phyloP scores from a whole-genome alignment of 1,139 yeast species.

The Geotrichum australiense region DNA sequence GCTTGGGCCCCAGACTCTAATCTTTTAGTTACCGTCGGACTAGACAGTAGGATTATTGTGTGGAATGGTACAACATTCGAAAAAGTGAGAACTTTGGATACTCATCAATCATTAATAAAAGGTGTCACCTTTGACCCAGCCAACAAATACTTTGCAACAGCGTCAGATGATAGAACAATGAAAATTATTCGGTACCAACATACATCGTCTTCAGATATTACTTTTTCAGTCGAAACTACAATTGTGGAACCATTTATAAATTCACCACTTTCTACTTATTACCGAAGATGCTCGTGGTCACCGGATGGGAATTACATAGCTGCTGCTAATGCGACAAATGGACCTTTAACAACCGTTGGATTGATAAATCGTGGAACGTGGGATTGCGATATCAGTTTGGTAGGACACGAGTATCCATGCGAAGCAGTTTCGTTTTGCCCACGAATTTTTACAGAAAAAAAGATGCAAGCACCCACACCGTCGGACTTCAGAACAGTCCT shows the following conservation, averaged over 20 bases:
- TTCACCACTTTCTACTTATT: constrained; percentile 89
- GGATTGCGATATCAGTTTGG: constrained; percentile 80
- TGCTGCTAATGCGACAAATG: constrained; percentile 94
- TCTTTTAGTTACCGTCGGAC: constrained; percentile 84
- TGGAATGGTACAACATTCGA: constrained; percentile 96
- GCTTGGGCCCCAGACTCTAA: constrained; percentile 98
- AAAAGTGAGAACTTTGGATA: constrained; percentile 79
- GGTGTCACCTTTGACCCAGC: constrained; percentile 99
- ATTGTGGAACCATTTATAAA: constrained; percentile 78
- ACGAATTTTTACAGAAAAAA: constrained; percentile 42
- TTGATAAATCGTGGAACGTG: constrained; percentile 87
- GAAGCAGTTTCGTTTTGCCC: constrained; percentile 93
- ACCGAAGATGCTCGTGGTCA: constrained; percentile 91
- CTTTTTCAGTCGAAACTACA: constrained; percentile 80
- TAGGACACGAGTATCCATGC: constrained; percentile 96
- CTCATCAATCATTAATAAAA: constrained; percentile 92
- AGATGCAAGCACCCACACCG: constrained; percentile 2
- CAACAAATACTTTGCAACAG: constrained; percentile 93
- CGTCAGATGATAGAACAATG: constrained; percentile 91
- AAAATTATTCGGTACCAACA: constrained; percentile 76
- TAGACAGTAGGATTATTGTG: constrained; percentile 84
- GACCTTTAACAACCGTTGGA: constrained; percentile 88
- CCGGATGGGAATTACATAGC: constrained; percentile 97
- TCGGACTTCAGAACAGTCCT: constrained; percentile 47
- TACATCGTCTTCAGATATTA: constrained; percentile 35